Evolutionary conservation across 2,329 filamentous ascomycete genomes (phyloP), one percentile per base, ranked within the genome.

Genomic region (Verticillium albo-atrum): DNA sequence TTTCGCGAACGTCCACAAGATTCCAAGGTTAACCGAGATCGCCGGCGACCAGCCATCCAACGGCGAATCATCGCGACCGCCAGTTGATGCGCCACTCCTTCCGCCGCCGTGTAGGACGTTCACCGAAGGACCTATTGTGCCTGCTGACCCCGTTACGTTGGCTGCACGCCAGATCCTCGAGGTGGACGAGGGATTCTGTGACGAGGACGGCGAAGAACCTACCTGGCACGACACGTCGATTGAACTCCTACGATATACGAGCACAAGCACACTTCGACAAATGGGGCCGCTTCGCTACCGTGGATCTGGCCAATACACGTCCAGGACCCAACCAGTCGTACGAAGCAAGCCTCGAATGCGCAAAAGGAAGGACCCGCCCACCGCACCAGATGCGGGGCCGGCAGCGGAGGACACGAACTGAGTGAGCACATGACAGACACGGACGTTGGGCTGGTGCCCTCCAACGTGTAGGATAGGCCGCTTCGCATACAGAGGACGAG

Each of bases 301-400:
- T 37, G 60, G 56, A 12, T 60, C 62, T 14, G 58, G 58, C 6
- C 60, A 63, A 55, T 57, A 58, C 14, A 58, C 60, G 7, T 56
- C 58, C 6, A 47, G 60, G 25, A 60, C 55, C 20, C 60, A 57
- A 12, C 62, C 60, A 7, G 60, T 63, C 32, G 60, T 63, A 20
- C 60, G 50, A 32, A 58, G 60, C 17, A 58, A 56, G 20, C 60
- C 62, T 26, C 57, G 62, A 30, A 63, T 63, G 62, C 60, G 62
- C 26, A 58, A 57, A 32, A 47, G 62, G 6, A 63, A 62, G 28
- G 56, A 56, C 15, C 47, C 32, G 14, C 58, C 56, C 17, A 50
- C 58, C 23, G 27, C 28, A 20, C 15, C 25, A 10, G 47, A 56
- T 26, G 55, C 61, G 27, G 55, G 28, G 9, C 53, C 58, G 14